Evolutionary conservation across 78 protist species (phyloP), one percentile per base, ranked within the genome.

Genomic region (Tieghemostelium lacteum): DNA sequence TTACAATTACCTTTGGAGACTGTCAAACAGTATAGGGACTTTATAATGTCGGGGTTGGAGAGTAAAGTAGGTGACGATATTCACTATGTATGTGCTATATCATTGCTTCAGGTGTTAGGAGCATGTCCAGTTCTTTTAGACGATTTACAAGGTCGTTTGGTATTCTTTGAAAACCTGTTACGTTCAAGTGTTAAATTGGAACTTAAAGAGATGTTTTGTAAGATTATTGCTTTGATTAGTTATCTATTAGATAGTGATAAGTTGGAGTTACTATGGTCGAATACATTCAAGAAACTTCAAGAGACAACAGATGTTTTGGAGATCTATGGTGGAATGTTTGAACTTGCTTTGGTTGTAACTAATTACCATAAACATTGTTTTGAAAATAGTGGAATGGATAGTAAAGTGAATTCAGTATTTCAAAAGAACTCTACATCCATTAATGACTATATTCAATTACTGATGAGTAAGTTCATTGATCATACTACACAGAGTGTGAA

Each of bases 11-110:
- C 54, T 12, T 8, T 8, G 14, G 37, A 42, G 19, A 24, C 42
- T 10, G 24, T 16, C 2, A 33, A 4, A 45, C 26, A 49, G 20
- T 80, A 80, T 40, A 16, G 26, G 24, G 50, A 55, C 19, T 39
- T 80, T 16, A 80, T 80, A 14, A 69, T 66, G 10, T 1, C 29
- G 2, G 76, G 75, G 0, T 52, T 80, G 22, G 37, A 24, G 12
- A 10, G 54, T n/a, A 80, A 80, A 42, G 42, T 55, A 36, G 88
- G 76, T 26, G 88, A 80, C 24, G 88, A 80, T 54, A 34, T 80
- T 24, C 40, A 39, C 1, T 24, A 29, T 19, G 75, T 67, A 33
- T 42, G 88, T 26, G 26, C 55, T 20, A 49, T 49, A 1, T 80
- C 88, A 28, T 29, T 80, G 12, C 39, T 80, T 3, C 55, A 80